Percentiles rank a stretch among this genome's conserved stretches.
Evolutionary conservation across 345 rosid species (phyloP).

Genomic region (Nephelium lappaceum): DNA sequence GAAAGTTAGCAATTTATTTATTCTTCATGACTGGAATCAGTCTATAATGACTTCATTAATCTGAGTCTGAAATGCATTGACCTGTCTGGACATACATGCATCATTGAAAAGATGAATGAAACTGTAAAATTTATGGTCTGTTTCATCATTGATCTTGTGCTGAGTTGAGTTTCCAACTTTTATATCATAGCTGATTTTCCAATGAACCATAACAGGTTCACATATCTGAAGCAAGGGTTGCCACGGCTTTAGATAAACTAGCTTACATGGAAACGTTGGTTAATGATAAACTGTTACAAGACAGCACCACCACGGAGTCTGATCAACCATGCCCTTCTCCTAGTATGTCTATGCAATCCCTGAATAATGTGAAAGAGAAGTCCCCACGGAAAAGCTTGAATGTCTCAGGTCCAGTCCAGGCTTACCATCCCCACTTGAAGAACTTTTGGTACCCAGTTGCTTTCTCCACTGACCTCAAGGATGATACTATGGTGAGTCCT

Average conservation of each 20-base stretch:
- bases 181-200: slow-evolving; percentile 17
- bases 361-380: slow-evolving; percentile 45
- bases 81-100: background rate
- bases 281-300: slow-evolving; percentile 75
- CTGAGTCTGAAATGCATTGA: background rate
- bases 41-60: slow-evolving; percentile 5
- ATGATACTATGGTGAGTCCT: slow-evolving; percentile 77
- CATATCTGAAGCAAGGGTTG: slow-evolving; percentile 93
- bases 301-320: slow-evolving; percentile 46
- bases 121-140: background rate
- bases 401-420: slow-evolving; percentile 90
- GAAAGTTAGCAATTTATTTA: slow-evolving; percentile 10
- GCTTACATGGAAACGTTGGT: slow-evolving; percentile 95
- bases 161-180: background rate
- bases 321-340: slow-evolving; percentile 51
- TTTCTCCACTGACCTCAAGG: slow-evolving; percentile 80
- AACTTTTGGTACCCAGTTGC: slow-evolving; percentile 97
- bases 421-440: slow-evolving; percentile 71
- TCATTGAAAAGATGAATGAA: background rate
- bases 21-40: background rate
- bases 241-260: slow-evolving; percentile 86
- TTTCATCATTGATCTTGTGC: background rate
- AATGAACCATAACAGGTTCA: slow-evolving; percentile 68
- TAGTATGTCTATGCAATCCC: slow-evolving; percentile 46
- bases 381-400: slow-evolving; percentile 66